Percentiles rank a stretch among this genome's conserved stretches.
phyloP scores from a whole-genome alignment of 768 basidiomycete genomes.

The Russula foetens region DNA sequence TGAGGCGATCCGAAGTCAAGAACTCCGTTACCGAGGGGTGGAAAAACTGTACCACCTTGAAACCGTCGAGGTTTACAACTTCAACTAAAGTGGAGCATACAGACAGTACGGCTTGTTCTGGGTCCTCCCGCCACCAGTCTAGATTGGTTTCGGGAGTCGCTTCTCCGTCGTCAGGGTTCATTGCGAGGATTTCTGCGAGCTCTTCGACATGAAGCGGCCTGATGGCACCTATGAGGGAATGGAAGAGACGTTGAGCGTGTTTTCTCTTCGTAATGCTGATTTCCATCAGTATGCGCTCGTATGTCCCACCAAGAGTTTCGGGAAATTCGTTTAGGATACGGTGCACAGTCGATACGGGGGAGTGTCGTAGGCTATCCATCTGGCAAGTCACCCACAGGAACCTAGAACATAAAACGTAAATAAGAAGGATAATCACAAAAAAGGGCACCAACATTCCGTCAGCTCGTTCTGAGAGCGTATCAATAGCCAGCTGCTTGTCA shows the following conservation, averaged over 20 bases:
- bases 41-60: neutral
- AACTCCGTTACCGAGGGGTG: neutral
- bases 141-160: neutral
- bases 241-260: neutral
- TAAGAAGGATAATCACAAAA: too few relatives aligned
- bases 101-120: neutral
- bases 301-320: neutral
- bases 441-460: slow-evolving; percentile 1
- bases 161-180: neutral
- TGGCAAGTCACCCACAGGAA: neutral
- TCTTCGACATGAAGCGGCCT: neutral
- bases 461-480: neutral
- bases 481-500: neutral
- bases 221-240: neutral
- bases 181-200: neutral
- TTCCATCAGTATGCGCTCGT: neutral
- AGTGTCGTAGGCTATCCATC: neutral
- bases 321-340: neutral
- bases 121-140: neutral
- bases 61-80: neutral
- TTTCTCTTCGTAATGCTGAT: neutral
- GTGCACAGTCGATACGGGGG: neutral
- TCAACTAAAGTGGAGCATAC: neutral
- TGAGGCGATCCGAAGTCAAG: neutral
- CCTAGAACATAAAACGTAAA: neutral